These are phyloP conservation scores for Yueomyces sp. DNA, from an alignment of 1,139 yeast genomes.

Conservation along the genomic window DNA sequence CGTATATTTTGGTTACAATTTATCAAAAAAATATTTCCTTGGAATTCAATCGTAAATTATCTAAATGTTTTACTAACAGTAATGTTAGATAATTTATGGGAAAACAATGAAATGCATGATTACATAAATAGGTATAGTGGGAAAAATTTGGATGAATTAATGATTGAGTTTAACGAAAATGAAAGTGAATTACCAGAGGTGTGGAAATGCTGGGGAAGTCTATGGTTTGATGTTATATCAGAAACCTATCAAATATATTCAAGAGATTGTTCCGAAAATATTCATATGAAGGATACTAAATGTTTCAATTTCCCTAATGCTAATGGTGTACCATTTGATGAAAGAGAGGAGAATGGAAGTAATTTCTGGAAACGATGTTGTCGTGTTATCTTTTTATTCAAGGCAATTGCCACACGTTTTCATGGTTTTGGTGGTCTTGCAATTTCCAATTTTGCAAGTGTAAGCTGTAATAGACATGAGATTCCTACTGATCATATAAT, in stretches of 20 bases:
- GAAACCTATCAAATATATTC: conserved; percentile 32
- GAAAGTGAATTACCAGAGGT: conserved; percentile 57
- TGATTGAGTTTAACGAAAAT: conserved; percentile 36
- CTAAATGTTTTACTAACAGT: conserved; percentile 34
- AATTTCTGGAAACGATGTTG: conserved; percentile 23
- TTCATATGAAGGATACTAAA: conserved; percentile 47
- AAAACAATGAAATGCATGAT: conserved; percentile 10
- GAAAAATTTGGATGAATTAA: conserved; percentile 20
- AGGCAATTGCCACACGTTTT: conserved; percentile 15
- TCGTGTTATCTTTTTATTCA: conserved; percentile 19
- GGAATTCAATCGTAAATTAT: conserved; percentile 51
- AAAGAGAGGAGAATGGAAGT: conserved; percentile 25
- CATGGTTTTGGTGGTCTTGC: conserved; percentile 10
- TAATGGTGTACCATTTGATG: conserved; percentile 44
- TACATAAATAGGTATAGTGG: conserved; percentile 9
- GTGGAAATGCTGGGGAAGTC: conserved; percentile 75
- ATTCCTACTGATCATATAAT: conserved; percentile 7
- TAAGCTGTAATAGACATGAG: conserved; percentile 5
- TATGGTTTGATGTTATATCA: conserved; percentile 49
- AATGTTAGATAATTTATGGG: conserved; percentile 12
- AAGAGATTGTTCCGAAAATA: conserved; percentile 36
- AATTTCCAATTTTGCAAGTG: conserved; percentile 7
- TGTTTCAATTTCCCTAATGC: conserved; percentile 45
- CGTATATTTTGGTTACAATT: conserved; percentile 35
- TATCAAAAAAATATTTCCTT: conserved; percentile 44